Percentiles rank a stretch among this genome's conserved stretches.
Evolutionary conservation across 768 basidiomycete genomes (phyloP).

Genomic region (Terana coerulea): DNA sequence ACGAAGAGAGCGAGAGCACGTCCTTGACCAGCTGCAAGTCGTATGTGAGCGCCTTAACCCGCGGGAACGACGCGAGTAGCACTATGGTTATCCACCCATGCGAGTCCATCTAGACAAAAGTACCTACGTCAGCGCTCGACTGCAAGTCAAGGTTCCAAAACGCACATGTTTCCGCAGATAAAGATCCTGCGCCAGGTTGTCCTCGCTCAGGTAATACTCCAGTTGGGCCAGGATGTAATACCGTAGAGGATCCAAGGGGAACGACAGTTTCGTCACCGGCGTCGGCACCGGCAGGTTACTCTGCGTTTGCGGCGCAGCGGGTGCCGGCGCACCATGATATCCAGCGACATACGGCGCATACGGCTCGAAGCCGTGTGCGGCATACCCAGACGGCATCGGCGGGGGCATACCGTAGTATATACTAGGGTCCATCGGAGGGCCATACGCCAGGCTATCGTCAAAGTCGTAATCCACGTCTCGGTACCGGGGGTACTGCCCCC

Average conservation of each 20-base stretch:
- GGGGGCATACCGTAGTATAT: slow-evolving; percentile 8
- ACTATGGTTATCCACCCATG: slow-evolving; percentile 83
- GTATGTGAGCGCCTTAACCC: slow-evolving; percentile 63
- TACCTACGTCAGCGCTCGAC: slow-evolving; percentile 1
- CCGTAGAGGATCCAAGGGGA: slow-evolving; percentile 61
- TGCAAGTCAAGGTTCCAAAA: slow-evolving; percentile 13
- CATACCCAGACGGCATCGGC: not conserved
- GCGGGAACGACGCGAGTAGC: slow-evolving; percentile 84
- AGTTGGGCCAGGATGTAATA: slow-evolving; percentile 77
- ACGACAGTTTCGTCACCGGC: slow-evolving; percentile 43
- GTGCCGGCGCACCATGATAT: slow-evolving; percentile 14
- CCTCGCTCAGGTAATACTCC: slow-evolving; percentile 88
- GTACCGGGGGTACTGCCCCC: slow-evolving; percentile 11
- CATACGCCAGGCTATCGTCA: not conserved
- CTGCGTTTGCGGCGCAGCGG: slow-evolving; percentile 13
- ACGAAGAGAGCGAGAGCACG: slow-evolving; percentile 58
- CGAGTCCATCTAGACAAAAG: slow-evolving; percentile 71
- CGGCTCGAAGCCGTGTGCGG: slow-evolving; percentile 15
- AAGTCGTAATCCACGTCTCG: slow-evolving; percentile 10
- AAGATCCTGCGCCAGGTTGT: slow-evolving; percentile 87
- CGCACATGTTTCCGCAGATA: slow-evolving; percentile 75
- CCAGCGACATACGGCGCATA: slow-evolving; percentile 23
- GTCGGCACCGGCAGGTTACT: slow-evolving; percentile 41
- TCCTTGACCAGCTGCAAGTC: slow-evolving; percentile 62
- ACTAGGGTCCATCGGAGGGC: not conserved